These are phyloP conservation scores for Hanseniaspora osmophila DNA, from an alignment of 805 yeast genomes.

Conservation along the genomic window DNA sequence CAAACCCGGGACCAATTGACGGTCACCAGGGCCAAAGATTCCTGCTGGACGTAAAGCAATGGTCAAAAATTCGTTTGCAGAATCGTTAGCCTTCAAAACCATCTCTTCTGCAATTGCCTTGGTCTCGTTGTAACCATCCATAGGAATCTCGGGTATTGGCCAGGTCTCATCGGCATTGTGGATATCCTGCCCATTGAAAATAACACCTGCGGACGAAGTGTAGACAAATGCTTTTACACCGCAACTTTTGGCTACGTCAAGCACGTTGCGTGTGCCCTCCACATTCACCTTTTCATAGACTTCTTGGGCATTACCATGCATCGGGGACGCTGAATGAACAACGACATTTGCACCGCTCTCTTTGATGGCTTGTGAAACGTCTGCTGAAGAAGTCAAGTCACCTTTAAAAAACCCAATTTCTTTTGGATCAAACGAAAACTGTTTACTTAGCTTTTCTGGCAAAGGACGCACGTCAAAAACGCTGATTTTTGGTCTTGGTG, in stretches of 20 bases:
- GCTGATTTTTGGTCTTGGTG: slow-evolving; percentile 59
- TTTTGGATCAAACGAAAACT: slow-evolving; percentile 56
- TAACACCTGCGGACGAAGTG: slow-evolving; percentile 95
- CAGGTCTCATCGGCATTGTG: slow-evolving; percentile 85
- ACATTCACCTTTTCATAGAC: slow-evolving; percentile 85
- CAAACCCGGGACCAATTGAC: slow-evolving; percentile 89
- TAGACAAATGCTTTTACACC: slow-evolving; percentile 59
- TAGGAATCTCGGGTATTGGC: slow-evolving; percentile 83
- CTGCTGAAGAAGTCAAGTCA: slow-evolving; percentile 64
- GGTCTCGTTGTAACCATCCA: slow-evolving; percentile 95
- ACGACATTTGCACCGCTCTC: slow-evolving; percentile 53
- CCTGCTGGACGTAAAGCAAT: slow-evolving; percentile 94
- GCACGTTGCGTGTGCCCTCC: slow-evolving; percentile 67
- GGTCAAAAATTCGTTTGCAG: slow-evolving; percentile 45
- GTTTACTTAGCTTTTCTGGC: slow-evolving; percentile 55
- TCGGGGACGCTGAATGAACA: slow-evolving; percentile 93
- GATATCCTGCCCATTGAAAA: slow-evolving; percentile 87
- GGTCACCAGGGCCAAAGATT: slow-evolving; percentile 95
- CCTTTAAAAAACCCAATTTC: slow-evolving; percentile 57
- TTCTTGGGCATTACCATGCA: slow-evolving; percentile 74
- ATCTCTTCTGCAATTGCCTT: slow-evolving; percentile 81
- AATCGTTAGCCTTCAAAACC: slow-evolving; percentile 61
- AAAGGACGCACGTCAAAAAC: slow-evolving; percentile 87
- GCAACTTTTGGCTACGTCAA: slow-evolving; percentile 43
- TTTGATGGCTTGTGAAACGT: slow-evolving; percentile 49